Conservation (phyloP, 495 filamentous ascomycete species). For the Zalerion maritima region DNA sequence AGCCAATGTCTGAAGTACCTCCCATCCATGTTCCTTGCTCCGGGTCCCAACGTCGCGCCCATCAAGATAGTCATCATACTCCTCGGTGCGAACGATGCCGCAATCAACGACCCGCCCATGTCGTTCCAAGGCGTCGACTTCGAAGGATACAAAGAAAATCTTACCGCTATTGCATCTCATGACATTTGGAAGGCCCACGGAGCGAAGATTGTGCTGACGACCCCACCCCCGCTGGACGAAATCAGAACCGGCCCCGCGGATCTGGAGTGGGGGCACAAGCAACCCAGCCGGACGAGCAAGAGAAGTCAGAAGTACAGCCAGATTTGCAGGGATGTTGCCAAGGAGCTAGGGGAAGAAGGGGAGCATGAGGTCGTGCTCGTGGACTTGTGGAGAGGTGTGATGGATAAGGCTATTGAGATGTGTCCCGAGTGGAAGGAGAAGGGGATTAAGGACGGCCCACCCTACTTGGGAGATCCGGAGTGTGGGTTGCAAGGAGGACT, state of each 20-base stretch:
- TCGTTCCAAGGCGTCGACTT: conserved; percentile 65
- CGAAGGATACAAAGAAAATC: conserved; percentile 53
- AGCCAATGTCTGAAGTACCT: conserved; percentile 28
- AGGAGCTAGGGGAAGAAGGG: conserved; percentile 36
- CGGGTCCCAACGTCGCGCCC: too few species aligned
- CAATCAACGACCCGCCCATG: conserved; percentile 37
- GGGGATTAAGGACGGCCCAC: conserved; percentile 23
- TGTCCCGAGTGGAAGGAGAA: conserved; percentile 15
- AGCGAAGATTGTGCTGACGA: conserved; percentile 59
- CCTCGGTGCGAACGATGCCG: conserved; percentile 79
- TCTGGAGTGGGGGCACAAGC: conserved; percentile 26
- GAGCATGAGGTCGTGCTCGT: conserved; percentile 56
- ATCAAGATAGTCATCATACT: conserved; percentile 70
- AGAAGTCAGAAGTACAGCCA: conserved; percentile 57
- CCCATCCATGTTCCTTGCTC: conserved; percentile 26
- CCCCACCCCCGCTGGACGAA: conserved; percentile 70
- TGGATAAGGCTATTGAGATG: conserved; percentile 35
- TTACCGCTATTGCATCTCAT: conserved; percentile 55
- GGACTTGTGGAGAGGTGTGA: conserved; percentile 61
- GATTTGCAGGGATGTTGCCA: conserved; percentile 48
- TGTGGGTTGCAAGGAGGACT: conserved; percentile 28
- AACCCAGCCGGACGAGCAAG: conserved; percentile 44
- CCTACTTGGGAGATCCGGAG: conserved; percentile 25
- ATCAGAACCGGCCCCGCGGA: conserved; percentile 46
- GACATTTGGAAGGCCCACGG: conserved; percentile 50